Conservation (phyloP, 345 rosid genomes). For the Arabis hirsuta region DNA sequence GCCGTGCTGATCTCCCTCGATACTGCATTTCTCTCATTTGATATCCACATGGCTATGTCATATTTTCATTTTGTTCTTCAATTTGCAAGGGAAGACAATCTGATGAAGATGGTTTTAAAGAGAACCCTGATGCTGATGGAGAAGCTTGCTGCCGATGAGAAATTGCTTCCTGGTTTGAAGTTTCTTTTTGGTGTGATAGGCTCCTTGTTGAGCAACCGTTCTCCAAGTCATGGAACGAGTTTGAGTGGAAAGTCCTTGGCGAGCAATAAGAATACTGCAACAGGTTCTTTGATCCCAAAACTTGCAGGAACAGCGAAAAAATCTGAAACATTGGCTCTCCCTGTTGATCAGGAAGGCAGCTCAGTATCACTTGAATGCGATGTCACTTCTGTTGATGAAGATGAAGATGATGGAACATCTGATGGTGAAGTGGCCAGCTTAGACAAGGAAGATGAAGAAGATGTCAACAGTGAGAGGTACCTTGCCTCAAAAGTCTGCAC, state of each 20-base stretch:
- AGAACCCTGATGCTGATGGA: conserved; percentile 71
- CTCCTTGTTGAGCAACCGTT: conserved; percentile 63
- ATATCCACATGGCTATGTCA: conserved; percentile 72
- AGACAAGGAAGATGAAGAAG: conserved; percentile 96
- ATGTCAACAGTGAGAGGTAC: conserved; percentile 79
- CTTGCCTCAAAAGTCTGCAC: conserved; percentile 98
- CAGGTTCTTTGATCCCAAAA: conserved; percentile 60
- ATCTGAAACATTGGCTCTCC: conserved; percentile 68
- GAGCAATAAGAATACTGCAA: conserved; percentile 46
- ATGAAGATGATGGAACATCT: conserved; percentile 99
- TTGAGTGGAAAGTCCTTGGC: conserved; percentile 56
- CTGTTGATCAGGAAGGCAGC: conserved; percentile 76
- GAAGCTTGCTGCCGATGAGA: conserved; percentile 71
- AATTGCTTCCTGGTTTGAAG: conserved; percentile 76
- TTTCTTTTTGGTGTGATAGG: conserved; percentile 86
- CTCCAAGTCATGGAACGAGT: conserved; percentile 53
- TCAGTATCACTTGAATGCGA: conserved; percentile 81
- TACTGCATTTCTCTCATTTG: conserved; percentile 78
- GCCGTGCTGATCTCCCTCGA: conserved; percentile 78
- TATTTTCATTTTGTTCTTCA: conserved; percentile 81
- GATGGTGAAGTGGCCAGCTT: conserved; percentile 98
- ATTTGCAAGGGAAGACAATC: conserved; percentile 70
- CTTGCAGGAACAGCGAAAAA: conserved; percentile 67
- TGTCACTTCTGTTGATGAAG: conserved; percentile 94
- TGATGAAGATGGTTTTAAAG: conserved; percentile 68